phyloP scores from a whole-genome alignment of 2,329 filamentous ascomycete genomes.

The Fusarium verticillioides region DNA sequence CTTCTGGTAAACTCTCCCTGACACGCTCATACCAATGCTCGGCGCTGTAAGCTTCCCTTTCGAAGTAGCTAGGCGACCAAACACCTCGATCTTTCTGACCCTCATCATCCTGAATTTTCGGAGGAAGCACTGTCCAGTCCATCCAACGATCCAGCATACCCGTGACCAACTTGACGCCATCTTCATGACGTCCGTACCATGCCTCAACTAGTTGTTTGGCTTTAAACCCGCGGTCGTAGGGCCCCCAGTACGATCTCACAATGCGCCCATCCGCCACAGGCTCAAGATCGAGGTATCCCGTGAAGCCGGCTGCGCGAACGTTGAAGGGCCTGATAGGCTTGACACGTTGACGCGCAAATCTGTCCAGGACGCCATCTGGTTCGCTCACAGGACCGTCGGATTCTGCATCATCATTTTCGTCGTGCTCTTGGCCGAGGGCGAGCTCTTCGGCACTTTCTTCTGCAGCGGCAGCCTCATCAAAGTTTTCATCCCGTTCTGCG shows the following conservation, averaged over 20 bases:
- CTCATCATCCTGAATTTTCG: slow-evolving; percentile 44
- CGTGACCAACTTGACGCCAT: slow-evolving; percentile 50
- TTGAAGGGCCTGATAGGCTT: slow-evolving; percentile 40
- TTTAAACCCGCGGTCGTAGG: slow-evolving; percentile 50
- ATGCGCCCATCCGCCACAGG: slow-evolving; percentile 49
- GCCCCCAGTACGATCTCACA: slow-evolving; percentile 50
- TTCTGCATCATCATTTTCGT: slow-evolving; percentile 47
- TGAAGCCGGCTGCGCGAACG: slow-evolving; percentile 35
- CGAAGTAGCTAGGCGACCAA: slow-evolving; percentile 53
- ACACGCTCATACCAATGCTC: slow-evolving; percentile 46
- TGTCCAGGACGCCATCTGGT: slow-evolving; percentile 47
- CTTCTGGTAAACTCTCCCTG: slow-evolving; percentile 23
- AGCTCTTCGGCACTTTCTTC: slow-evolving; percentile 49
- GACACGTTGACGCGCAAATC: slow-evolving; percentile 42
- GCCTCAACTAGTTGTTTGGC: slow-evolving; percentile 50
- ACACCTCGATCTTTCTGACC: slow-evolving; percentile 50
- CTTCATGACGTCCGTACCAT: slow-evolving; percentile 56
- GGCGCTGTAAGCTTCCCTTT: slow-evolving; percentile 49
- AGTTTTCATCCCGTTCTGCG: slow-evolving; percentile 47
- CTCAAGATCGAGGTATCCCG: slow-evolving; percentile 48
- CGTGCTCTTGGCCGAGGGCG: slow-evolving; percentile 32
- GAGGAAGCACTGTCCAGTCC: slow-evolving; percentile 54
- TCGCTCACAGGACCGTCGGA: slow-evolving; percentile 40
- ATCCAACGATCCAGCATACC: slow-evolving; percentile 56
- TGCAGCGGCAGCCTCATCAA: slow-evolving; percentile 45